A percentile compares a stretch with the other conserved stretches of the same genome.
These are phyloP conservation scores for Chalciporus chontae DNA, from an alignment of 768 basidiomycete species.

Conservation along the genomic window DNA sequence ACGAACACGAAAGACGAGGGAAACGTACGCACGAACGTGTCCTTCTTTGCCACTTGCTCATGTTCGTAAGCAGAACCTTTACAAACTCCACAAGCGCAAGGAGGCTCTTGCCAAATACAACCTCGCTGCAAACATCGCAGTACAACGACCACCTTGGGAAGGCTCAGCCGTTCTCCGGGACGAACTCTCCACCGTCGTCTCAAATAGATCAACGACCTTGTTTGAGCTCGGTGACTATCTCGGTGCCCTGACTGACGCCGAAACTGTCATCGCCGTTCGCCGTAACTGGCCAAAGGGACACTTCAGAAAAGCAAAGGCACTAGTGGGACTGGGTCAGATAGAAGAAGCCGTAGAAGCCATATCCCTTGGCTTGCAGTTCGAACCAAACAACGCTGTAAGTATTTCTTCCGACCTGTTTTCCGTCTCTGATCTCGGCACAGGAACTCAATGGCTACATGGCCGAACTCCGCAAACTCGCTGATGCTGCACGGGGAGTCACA, in stretches of 20 bases:
- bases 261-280: constrained; percentile 81
- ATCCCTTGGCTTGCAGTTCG: constrained; percentile 80
- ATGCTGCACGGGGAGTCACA: constrained; percentile 6
- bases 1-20: constrained; percentile 88
- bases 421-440: constrained; percentile 17
- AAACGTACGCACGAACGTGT: constrained; percentile 60
- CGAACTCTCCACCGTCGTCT: constrained; percentile 84
- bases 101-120: constrained; percentile 79
- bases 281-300: constrained; percentile 94
- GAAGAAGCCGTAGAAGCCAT: constrained; percentile 82
- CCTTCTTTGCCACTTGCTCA: constrained; percentile 4
- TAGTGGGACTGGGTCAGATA: constrained; percentile 64
- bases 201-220: constrained; percentile 89
- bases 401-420: neutral
- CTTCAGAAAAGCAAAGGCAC: constrained; percentile 89
- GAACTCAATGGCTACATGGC: constrained; percentile 32
- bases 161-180: constrained; percentile 78
- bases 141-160: constrained; percentile 88
- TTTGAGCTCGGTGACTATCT: constrained; percentile 73
- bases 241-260: constrained; percentile 82
- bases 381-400: constrained; percentile 60
- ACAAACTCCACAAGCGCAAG: constrained; percentile 67
- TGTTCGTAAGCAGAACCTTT: constrained; percentile 52
- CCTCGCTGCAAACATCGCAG: constrained; percentile 70
- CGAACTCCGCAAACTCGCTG: constrained; percentile 26